Base-by-base conservation (phyloP, 78 protist genomes). In the Dictyostelium intermedium region DNA sequence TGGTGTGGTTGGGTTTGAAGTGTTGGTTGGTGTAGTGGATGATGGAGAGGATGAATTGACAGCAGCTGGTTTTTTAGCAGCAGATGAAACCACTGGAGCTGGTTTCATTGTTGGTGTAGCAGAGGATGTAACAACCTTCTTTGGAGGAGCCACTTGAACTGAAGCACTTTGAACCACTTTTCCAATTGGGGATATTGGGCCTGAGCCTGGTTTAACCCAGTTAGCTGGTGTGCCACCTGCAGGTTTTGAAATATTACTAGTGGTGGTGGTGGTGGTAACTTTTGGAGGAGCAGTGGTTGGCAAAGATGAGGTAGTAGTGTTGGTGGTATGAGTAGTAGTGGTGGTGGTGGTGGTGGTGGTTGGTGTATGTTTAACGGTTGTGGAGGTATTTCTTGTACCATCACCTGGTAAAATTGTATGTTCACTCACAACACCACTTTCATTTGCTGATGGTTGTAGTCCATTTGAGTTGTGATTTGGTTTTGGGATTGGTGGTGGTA, bases 321-420 rank as follows among this genome's bases (percentile, higher is more conserved):
- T 74, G 5, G n/a, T 78, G 32, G 18, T 25, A 1, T 25, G 37
- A 18, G 82, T 41, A 3, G 82, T 41, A 18, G 63, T 78, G n/a
- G 83, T 78, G 14, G 27, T 39, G 56, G 43, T 50, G 70, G 2
- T 53, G 43, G 66, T 73, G 43, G 11, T 70, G 41, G 73, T 50
- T 6, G 2, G 2, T 13, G 2, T 78, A n/a, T 10, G 43, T n/a
- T n/a, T n/a, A n/a, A n/a, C n/a, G n/a, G n/a, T 41, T 4, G 45
- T 69, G 50, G 85, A 73, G 1, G 85, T 18, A 27, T 66, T 34
- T 61, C 63, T 30, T 5, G 73, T 18, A 43, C 80, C 45, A 25
- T 78, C 91, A 34, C 91, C 76, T 85, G 91, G 91, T 34, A 78
- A 66, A 73, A 85, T 85, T 39, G 77, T 85, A 34, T 77, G 77